Evolutionary conservation across 2,329 filamentous ascomycete species (phyloP).

Genomic region (Pseudocercospora fijiensis): DNA sequence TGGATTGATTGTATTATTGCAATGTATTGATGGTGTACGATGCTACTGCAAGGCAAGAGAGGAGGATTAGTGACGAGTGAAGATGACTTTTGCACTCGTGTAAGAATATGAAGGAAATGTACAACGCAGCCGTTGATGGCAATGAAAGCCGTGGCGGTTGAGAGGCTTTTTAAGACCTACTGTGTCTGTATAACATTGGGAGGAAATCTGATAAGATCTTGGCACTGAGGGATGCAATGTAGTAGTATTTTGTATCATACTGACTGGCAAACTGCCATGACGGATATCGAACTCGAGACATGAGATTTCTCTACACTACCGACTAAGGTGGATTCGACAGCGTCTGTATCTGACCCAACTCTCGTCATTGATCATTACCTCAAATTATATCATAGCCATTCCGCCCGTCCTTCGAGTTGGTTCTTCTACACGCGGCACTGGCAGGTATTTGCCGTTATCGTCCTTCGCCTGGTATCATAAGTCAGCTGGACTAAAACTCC

Average conservation of each 20-base stretch:
- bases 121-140: neutral
- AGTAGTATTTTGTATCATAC: neutral
- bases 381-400: constrained; percentile 4
- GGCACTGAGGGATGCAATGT: neutral
- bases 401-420: neutral
- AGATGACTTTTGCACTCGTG: neutral
- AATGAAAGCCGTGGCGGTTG: neutral
- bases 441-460: neutral
- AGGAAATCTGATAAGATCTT: neutral
- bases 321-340: neutral
- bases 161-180: neutral
- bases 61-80: neutral
- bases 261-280: neutral
- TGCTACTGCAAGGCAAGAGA: neutral
- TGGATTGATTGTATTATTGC: neutral
- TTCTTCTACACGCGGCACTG: neutral
- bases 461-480: constrained; percentile 1
- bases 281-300: neutral
- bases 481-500: too few relatives aligned
- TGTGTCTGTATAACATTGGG: neutral
- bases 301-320: neutral
- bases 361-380: constrained; percentile 8
- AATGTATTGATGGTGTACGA: neutral
- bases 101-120: neutral
- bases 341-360: neutral